Base-by-base conservation (phyloP, 148 eudicot genomes). In the Euryodendron excelsum region DNA sequence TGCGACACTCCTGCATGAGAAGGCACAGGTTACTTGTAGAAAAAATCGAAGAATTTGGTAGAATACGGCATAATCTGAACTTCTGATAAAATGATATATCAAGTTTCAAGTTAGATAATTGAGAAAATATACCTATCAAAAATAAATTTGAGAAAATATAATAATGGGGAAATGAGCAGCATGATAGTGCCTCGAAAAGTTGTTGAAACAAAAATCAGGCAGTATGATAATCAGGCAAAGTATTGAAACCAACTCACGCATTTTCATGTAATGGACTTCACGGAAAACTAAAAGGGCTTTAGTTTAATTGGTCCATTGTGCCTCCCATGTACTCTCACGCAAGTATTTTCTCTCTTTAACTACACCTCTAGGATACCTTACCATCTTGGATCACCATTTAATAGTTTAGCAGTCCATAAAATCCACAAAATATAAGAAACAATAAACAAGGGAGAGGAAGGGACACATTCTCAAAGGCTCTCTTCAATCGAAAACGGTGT, bases 1-100 rank as follows among this genome's bases (percentile, higher is more conserved):
- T 77, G 69, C 68, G 61, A 50, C 63, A 70, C 76, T 88, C 94
- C 97, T 95, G 88, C 80, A 86, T 25, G 69, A 72, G 45, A 77
- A 74, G 44, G 56, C 30, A 59, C n/a, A 5, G 17, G 27, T 10
- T 25, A 44, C 39, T 74, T 37, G n/a, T 13, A 59, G 4, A 74
- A 74, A 27, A 41, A 2, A 71, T 48, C 34, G 18, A 5, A 48
- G 59, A 65, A 65, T 18, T 10, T 36, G 2, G 14, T 48, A 12
- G 30, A 71, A 8, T 17, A 28, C 20, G 30, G 59, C 31, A 71
- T 28, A 47, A 48, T 30, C 23, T 30, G 59, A 48, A 71, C 30
- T 25, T 33, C 25, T 18, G 48, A 2, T 69, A 25, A 45, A 39
- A 69, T 45, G 21, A 13, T 25, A 58, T 27, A 18, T 15, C 52